Evolutionary conservation across 208 protist species (phyloP), one percentile per base, ranked within the genome.

Genomic region (Trypanosoma boissoni): DNA sequence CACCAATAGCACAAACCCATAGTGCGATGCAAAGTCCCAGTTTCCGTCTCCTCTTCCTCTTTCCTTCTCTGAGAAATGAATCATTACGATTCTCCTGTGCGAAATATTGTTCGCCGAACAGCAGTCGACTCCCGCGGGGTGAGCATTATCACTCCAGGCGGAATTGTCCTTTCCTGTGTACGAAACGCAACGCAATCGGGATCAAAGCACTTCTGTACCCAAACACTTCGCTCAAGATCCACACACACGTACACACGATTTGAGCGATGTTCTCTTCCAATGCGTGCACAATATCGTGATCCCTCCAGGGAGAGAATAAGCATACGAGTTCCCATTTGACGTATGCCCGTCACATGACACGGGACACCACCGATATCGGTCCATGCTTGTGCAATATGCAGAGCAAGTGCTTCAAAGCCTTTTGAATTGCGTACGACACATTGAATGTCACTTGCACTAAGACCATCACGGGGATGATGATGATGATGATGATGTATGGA

Each of bases 191-290:
- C 64, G 63, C 88, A 95, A 31, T 95, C 88, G 4, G 88, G 82
- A 50, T 95, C 88, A 53, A 88, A 88, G 56, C 88, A 95, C 66
- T 91, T 92, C 44, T 92, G 88, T 48, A 74, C 67, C 73, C 72
- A 86, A 0, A 70, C 72, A 16, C 42, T 29, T 16, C 55, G 50
- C 24, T 67, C 27, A 5, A 71, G 24, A 57, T 91, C 79, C 1
- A 91, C 64, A 9, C 80, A 78, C 24, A 92, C 52, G 64, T 92
- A 95, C 3, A 95, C 69, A 41, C 74, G 74, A 60, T 95, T 95
- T 0, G 83, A 91, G 14, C 76, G 70, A 64, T 95, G 88, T 51
- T 95, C 76, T 27, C 88, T 67, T 2, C 63, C 58, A 5, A 95
- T 57, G 52, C 81, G 70, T 18, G 76, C 75, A 52, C 88, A 95